phyloP scores from a whole-genome alignment of 371 early-diverging fungal genomes.

The Thermomucor indicae-seudaticae region DNA sequence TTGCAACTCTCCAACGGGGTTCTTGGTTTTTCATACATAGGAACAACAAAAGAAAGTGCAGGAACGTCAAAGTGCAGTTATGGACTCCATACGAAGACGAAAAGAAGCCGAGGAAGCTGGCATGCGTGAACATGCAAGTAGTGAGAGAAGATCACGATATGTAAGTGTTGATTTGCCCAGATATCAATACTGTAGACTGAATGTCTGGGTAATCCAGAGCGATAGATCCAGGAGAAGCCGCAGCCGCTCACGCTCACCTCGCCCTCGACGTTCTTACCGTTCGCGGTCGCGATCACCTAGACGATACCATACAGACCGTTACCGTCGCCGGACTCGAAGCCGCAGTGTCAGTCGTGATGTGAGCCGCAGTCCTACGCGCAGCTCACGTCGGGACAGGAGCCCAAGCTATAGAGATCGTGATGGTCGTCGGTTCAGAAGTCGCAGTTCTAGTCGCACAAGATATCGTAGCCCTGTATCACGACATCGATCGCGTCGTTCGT shows the following conservation, averaged over 20 bases:
- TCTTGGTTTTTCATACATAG: too few species aligned
- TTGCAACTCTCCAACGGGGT: too few species aligned
- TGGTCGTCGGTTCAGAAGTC: neutral
- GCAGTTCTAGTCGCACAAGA: neutral
- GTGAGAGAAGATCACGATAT: constrained; percentile 12
- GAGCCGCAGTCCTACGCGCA: neutral
- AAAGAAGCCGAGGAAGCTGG: constrained; percentile 15
- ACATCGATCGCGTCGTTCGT: constrained; percentile 6
- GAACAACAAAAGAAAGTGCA: constrained; percentile 22
- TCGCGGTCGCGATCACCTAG: constrained; percentile 23
- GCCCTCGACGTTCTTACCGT: constrained; percentile 10
- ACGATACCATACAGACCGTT: constrained; percentile 5
- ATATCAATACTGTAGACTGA: too few species aligned
- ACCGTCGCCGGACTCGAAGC: constrained; percentile 1
- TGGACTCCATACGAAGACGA: constrained; percentile 38
- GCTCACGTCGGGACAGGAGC: neutral
- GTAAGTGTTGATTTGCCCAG: constrained; percentile 17
- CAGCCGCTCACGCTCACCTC: constrained; percentile 2
- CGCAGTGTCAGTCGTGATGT: neutral
- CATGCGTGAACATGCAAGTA: neutral
- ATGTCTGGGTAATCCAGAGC: neutral
- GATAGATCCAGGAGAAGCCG: neutral
- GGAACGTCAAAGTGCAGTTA: constrained; percentile 29
- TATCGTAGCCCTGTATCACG: too few species aligned
- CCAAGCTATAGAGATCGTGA: constrained; percentile 7